Conservation (phyloP, 2,329 filamentous ascomycete genomes). For the Keithomyces neogunnii region DNA sequence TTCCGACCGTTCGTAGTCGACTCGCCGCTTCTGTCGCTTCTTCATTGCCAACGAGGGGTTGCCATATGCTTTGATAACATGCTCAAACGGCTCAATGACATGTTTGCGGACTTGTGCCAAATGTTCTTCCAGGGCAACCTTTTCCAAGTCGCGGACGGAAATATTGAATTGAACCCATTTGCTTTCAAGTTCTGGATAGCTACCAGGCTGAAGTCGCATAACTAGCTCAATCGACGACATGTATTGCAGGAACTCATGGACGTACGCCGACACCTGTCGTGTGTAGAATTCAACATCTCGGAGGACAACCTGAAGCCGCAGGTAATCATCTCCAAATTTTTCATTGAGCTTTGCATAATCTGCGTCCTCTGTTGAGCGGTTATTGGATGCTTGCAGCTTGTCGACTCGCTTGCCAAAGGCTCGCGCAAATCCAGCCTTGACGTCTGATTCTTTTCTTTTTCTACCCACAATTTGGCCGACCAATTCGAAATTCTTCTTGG, state of each 20-base stretch:
- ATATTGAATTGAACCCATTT: slow-evolving; percentile 91
- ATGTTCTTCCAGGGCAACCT: slow-evolving; percentile 76
- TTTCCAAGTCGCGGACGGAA: slow-evolving; percentile 77
- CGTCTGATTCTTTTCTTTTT: slow-evolving; percentile 82
- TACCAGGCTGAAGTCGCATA: slow-evolving; percentile 62
- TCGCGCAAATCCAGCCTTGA: slow-evolving; percentile 75
- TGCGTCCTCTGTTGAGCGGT: slow-evolving; percentile 63
- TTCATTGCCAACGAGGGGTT: slow-evolving; percentile 85
- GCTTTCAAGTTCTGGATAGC: slow-evolving; percentile 77
- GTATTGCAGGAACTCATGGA: slow-evolving; percentile 73
- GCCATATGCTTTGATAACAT: slow-evolving; percentile 70
- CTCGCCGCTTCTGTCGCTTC: slow-evolving; percentile 85
- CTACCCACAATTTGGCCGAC: slow-evolving; percentile 81
- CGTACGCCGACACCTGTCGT: slow-evolving; percentile 68
- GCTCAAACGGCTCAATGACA: slow-evolving; percentile 77
- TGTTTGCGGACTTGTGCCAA: slow-evolving; percentile 63
- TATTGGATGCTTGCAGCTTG: slow-evolving; percentile 61
- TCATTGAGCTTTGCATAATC: slow-evolving; percentile 75
- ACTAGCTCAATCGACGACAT: slow-evolving; percentile 76
- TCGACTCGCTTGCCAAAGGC: slow-evolving; percentile 85
- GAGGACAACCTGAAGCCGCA: slow-evolving; percentile 84
- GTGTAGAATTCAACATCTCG: slow-evolving; percentile 92
- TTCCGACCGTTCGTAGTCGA: slow-evolving; percentile 79
- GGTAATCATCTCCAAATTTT: slow-evolving; percentile 84
- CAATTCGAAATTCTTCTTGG: slow-evolving; percentile 89